Percentiles rank a stretch among this genome's conserved stretches.
These are phyloP conservation scores for Kurtzmaniella quercitrusa DNA, from an alignment of 1,139 yeast genomes.

Conservation along the genomic window DNA sequence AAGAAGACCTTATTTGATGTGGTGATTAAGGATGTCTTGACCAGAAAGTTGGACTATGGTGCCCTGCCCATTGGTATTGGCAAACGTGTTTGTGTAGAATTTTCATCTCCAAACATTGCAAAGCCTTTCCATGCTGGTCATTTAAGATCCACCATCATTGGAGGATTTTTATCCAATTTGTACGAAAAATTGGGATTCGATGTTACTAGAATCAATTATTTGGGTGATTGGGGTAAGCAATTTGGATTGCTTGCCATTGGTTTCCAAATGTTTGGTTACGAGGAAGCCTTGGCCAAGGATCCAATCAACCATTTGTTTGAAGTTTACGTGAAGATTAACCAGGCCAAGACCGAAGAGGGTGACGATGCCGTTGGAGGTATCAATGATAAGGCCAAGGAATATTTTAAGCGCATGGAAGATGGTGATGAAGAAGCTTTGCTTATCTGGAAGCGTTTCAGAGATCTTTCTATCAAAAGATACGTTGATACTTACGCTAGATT, in stretches of 20 bases:
- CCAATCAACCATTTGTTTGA: constrained; percentile 95
- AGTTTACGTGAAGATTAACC: constrained; percentile 85
- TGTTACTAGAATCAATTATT: constrained; percentile 84
- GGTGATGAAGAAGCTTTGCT: constrained; percentile 80
- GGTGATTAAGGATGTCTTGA: constrained; percentile 68
- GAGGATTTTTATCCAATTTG: constrained; percentile 90
- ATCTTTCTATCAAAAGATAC: constrained; percentile 80
- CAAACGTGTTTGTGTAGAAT: constrained; percentile 77
- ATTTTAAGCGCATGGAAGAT: constrained; percentile 89
- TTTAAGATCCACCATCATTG: constrained; percentile 94
- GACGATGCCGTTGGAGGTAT: constrained; percentile 55
- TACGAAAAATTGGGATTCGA: constrained; percentile 90
- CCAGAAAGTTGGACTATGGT: constrained; percentile 64
- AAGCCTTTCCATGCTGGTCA: constrained; percentile 99
- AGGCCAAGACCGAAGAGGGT: constrained; percentile 75
- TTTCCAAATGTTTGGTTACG: constrained; percentile 78
- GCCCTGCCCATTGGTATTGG: constrained; percentile 69
- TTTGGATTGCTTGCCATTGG: constrained; percentile 96
- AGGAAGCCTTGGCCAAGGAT: constrained; percentile 63
- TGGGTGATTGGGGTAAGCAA: constrained; percentile 99
- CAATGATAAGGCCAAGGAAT: constrained; percentile 82
- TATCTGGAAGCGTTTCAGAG: constrained; percentile 88
- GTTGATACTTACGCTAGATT: constrained; percentile 86
- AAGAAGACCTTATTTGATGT: constrained; percentile 61
- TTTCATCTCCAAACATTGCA: constrained; percentile 97